phyloP scores from a whole-genome alignment of 202 grass and related monocot species.

The Elaeis oleifera region DNA sequence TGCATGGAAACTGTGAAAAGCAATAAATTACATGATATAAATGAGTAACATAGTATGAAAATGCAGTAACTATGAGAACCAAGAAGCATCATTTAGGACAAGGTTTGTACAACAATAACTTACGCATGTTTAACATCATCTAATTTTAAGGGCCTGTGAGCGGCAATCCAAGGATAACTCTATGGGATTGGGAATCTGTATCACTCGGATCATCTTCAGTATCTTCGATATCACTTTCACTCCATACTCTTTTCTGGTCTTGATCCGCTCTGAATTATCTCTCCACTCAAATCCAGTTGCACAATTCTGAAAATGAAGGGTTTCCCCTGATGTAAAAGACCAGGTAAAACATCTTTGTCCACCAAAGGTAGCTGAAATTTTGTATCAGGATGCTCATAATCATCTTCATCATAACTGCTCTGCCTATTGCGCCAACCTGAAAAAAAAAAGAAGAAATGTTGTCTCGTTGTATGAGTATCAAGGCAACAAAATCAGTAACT shows the following conservation, averaged over 20 bases:
- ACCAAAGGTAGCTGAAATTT: slow-evolving; percentile 1
- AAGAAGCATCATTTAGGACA: too few species aligned
- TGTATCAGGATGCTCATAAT: not conserved
- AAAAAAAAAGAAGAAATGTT: not conserved
- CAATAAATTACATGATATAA: not conserved
- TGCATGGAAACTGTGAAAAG: slow-evolving; percentile 46
- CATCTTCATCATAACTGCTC: slow-evolving; percentile 12
- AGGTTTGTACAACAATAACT: slow-evolving; percentile 21
- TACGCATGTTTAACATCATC: slow-evolving; percentile 85
- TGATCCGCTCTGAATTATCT: slow-evolving; percentile 54
- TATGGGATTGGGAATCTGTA: slow-evolving; percentile 36
- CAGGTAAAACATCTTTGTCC: slow-evolving; percentile 18
- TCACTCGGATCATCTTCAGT: slow-evolving; percentile 32
- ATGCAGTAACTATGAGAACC: too few species aligned
- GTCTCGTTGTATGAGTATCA: too few species aligned
- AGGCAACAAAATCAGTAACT: too few species aligned
- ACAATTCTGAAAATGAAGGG: slow-evolving; percentile 10
- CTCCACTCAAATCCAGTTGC: slow-evolving; percentile 44
- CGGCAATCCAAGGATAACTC: slow-evolving; percentile 68
- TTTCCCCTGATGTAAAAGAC: slow-evolving; percentile 17
- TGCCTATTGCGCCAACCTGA: not conserved
- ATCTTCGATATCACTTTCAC: slow-evolving; percentile 81
- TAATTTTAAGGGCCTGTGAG: slow-evolving; percentile 43
- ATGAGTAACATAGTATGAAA: too few species aligned
- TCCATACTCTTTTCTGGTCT: slow-evolving; percentile 49